Evolutionary conservation across 768 basidiomycete species (phyloP), one percentile per base, ranked within the genome.

Genomic region (Lentinula guzmanii): DNA sequence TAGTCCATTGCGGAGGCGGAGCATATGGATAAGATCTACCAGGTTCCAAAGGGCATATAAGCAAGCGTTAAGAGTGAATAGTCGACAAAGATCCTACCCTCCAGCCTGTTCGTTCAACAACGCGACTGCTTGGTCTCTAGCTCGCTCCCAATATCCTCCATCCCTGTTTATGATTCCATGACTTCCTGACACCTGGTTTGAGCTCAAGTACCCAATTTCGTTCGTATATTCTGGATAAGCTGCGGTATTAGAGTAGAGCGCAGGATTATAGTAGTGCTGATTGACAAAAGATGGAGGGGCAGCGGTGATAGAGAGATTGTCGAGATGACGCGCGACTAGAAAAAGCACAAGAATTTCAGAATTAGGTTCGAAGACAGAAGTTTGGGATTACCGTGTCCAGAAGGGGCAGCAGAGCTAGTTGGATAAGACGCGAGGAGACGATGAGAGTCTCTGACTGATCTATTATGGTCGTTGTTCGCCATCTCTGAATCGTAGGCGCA

Each of bases 391-490:
- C 91, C 89, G 68, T 92, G 90, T 41, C 84, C 78, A 7, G 89
- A 82, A n/a, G 90, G 89, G 4, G 86, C 89, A 31, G 87, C 86
- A 62, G 90, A 91, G 42, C 87, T 87, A 67, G 87, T 79, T 42
- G 91, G 88, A 70, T 90, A 92, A 37, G 82, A 76, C 4, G 84
- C 81, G 51, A 90, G 77, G 28, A 92, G 72, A 57, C 80, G 74
- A 64, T 90, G 89, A 2, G 88, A 85, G 70, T 86, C 84, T 54
- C 89, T 85, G 3, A 86, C 85, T 4, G 85, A 76, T 39, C 45
- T 24, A 24, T 60, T 60, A 28, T 46, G 58, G 31, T 46, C 58
- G 45, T 37, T 50, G 45, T 48, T 59, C 43, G 58, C 45, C 58
- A 59, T 59, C 18, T 34, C 33, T 34, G 13, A 39, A 8, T 21